Conservation (phyloP, 345 rosid genomes). For the Populus alba region DNA sequence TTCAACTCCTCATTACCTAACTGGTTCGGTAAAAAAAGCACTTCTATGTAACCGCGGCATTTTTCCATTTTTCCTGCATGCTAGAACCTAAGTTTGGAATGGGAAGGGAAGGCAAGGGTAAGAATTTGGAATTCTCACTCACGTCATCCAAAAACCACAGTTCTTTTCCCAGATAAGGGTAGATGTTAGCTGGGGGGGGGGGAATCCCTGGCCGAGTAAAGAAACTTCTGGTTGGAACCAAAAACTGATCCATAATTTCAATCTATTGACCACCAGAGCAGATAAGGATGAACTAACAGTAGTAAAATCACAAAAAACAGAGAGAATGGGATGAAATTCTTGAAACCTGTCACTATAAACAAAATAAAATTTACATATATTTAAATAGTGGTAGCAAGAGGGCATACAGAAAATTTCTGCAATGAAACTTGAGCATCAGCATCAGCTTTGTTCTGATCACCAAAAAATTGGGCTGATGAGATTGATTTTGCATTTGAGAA, state of each 20-base stretch:
- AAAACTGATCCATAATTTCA: background rate
- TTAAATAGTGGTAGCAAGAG: slow-evolving; percentile 1
- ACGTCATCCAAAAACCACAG: background rate
- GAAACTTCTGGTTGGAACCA: background rate
- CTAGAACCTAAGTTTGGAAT: background rate
- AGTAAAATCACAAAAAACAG: background rate
- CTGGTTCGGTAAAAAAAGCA: background rate
- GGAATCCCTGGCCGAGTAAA: background rate
- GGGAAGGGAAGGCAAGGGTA: background rate
- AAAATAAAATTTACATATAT: background rate
- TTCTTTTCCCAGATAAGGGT: background rate
- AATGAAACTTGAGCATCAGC: slow-evolving; percentile 72
- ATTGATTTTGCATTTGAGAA: slow-evolving; percentile 93
- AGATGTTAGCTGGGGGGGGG: background rate
- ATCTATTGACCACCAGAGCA: background rate
- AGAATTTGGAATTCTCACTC: background rate
- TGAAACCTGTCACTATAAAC: background rate
- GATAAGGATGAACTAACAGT: background rate
- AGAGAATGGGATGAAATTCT: background rate
- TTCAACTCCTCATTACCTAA: background rate
- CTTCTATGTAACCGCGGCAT: background rate
- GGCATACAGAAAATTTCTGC: slow-evolving; percentile 86
- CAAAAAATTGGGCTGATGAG: slow-evolving; percentile 92
- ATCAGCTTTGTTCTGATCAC: slow-evolving; percentile 60
- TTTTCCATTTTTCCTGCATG: background rate